These are phyloP conservation scores for Trichoderma citrinoviride DNA, from an alignment of 2,329 filamentous ascomycete species.

Conservation along the genomic window DNA sequence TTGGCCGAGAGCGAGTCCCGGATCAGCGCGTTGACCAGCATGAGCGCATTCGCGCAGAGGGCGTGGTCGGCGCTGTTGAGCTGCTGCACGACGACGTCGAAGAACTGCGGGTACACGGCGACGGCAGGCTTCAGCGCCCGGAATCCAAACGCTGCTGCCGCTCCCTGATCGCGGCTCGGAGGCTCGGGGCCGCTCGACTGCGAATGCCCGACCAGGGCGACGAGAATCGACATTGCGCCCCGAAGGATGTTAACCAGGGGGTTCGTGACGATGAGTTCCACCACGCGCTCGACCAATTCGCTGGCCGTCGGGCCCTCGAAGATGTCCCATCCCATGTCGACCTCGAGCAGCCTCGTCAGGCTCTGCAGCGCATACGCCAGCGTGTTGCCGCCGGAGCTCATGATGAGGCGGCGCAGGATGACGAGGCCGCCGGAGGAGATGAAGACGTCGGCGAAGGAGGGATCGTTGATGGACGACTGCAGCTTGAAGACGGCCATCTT, in stretches of 20 bases:
- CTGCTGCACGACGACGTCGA: conserved; percentile 88
- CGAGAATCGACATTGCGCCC: conserved; percentile 94
- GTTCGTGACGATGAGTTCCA: conserved; percentile 90
- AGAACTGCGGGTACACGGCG: conserved; percentile 86
- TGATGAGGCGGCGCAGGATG: conserved; percentile 76
- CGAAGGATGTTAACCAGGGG: conserved; percentile 96
- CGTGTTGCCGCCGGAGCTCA: conserved; percentile 86
- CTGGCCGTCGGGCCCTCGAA: conserved; percentile 62
- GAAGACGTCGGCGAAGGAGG: conserved; percentile 94
- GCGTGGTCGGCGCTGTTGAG: conserved; percentile 93
- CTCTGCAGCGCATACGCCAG: conserved; percentile 93
- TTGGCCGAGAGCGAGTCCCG: conserved; percentile 83
- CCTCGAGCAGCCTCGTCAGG: conserved; percentile 80
- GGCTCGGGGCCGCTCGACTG: conserved; percentile 50
- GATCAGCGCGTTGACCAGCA: conserved; percentile 93
- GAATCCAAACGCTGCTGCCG: conserved; percentile 67
- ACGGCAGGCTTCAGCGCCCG: conserved; percentile 88
- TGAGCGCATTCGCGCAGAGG: conserved; percentile 89
- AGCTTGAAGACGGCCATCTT: conserved; percentile 99
- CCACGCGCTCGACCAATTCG: conserved; percentile 72
- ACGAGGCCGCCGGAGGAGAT: conserved; percentile 83
- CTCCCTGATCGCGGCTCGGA: conserved; percentile 46
- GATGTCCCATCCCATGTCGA: conserved; percentile 97
- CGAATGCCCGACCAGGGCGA: conserved; percentile 86
- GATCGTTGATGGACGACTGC: conserved; percentile 91